Conservation (phyloP, 2,329 filamentous ascomycete genomes). For the Pleomassaria siparia region DNA sequence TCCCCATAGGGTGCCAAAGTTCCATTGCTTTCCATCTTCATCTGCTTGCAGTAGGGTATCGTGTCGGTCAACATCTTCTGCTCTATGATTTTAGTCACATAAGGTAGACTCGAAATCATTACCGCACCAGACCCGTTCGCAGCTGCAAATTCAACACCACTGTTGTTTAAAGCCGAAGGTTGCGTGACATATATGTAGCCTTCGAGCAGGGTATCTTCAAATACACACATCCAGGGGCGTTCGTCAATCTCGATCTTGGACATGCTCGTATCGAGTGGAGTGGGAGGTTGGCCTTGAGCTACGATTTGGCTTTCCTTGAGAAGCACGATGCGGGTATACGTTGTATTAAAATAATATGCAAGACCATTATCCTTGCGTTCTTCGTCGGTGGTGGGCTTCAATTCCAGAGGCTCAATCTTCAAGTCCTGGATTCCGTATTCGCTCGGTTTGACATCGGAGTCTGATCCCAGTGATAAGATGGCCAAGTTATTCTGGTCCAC, state of each 20-base stretch:
- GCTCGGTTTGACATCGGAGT: slow-evolving; percentile 2
- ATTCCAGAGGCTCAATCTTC: slow-evolving; percentile 12
- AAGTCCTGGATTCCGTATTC: slow-evolving; percentile 23
- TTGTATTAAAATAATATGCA: slow-evolving; percentile 26
- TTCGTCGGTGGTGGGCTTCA: slow-evolving; percentile 5
- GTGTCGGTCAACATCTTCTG: slow-evolving; percentile 16
- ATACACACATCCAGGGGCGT: slow-evolving; percentile 28
- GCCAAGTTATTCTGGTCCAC: slow-evolving; percentile 6
- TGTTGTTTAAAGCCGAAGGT: background rate
- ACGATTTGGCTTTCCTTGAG: slow-evolving; percentile 19
- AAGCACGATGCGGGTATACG: slow-evolving; percentile 26
- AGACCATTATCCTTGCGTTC: slow-evolving; percentile 2
- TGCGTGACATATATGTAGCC: slow-evolving; percentile 22
- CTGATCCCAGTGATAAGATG: slow-evolving; percentile 17
- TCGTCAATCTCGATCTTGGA: slow-evolving; percentile 14
- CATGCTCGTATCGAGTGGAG: background rate
- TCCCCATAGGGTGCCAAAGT: background rate
- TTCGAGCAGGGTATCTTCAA: slow-evolving; percentile 29
- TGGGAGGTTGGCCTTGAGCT: background rate
- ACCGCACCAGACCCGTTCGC: too few relatives aligned
- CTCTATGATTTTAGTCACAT: slow-evolving; percentile 27
- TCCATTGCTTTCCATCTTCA: slow-evolving; percentile 4
- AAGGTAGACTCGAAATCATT: slow-evolving; percentile 17
- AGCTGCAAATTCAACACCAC: background rate
- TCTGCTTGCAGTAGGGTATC: slow-evolving; percentile 8